Conservation (phyloP, 2,329 filamentous ascomycete species). For the Verruconis gallopava region DNA sequence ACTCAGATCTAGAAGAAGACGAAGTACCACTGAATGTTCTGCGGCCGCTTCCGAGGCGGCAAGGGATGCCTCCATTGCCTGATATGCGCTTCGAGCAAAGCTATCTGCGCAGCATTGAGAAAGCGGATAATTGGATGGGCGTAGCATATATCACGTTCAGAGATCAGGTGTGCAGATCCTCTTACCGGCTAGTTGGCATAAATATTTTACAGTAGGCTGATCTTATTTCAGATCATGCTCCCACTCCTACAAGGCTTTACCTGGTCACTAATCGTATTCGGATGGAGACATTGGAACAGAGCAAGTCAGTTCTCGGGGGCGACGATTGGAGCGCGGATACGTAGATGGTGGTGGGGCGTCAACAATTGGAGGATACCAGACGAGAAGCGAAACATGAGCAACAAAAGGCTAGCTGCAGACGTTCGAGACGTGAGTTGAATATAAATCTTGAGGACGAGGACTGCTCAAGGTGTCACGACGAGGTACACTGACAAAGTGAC, state of each 20-base stretch:
- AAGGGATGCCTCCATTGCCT: constrained; percentile 52
- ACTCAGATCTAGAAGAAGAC: constrained; percentile 43
- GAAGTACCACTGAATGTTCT: constrained; percentile 58
- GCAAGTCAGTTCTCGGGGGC: constrained; percentile 64
- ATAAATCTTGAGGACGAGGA: neutral
- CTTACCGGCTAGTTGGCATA: no score
- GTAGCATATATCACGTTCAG: constrained; percentile 73
- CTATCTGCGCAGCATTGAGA: constrained; percentile 79
- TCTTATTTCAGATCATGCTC: constrained; percentile 49
- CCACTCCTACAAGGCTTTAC: constrained; percentile 76
- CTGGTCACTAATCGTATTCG: constrained; percentile 75
- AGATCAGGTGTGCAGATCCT: constrained; percentile 75
- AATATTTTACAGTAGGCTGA: neutral
- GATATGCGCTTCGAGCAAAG: constrained; percentile 97
- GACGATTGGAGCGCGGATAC: constrained; percentile 59
- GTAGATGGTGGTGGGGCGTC: constrained; percentile 89
- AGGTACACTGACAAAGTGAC: neutral
- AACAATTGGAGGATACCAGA: constrained; percentile 73
- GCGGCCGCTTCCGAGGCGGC: constrained; percentile 39
- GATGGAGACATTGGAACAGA: constrained; percentile 85
- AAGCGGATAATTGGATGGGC: constrained; percentile 65
- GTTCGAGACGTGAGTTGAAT: constrained; percentile 8
- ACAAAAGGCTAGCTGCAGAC: constrained; percentile 12
- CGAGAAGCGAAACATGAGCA: neutral
- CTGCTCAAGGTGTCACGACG: neutral